A percentile compares a stretch with the other conserved stretches of the same genome.
These are phyloP conservation scores for Lasiodiplodia hormozganensis DNA, from an alignment of 2,329 filamentous ascomycete species.

Conservation along the genomic window DNA sequence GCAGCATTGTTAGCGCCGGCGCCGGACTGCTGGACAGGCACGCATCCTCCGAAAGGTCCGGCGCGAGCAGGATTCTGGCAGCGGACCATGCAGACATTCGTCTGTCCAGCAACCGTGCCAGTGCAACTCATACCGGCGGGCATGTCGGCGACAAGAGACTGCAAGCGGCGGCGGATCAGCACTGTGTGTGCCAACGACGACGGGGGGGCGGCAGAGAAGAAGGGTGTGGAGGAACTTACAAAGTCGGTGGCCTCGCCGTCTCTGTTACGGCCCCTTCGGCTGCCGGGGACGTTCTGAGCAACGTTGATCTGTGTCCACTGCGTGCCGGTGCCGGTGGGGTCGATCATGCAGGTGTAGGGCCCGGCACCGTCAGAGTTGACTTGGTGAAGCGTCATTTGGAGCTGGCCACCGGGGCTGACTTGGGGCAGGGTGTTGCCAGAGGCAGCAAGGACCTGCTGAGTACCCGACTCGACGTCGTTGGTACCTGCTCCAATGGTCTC, in stretches of 20 bases:
- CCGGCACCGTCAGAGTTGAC: constrained; percentile 72
- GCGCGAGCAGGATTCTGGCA: constrained; percentile 67
- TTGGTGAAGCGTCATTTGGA: constrained; percentile 71
- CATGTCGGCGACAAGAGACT: constrained; percentile 65
- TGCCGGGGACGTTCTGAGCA: constrained; percentile 60
- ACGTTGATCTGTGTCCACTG: constrained; percentile 63
- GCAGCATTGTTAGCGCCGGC: constrained; percentile 18
- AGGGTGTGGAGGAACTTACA: constrained; percentile 29
- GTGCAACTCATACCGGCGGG: constrained; percentile 64
- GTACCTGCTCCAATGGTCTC: constrained; percentile 64
- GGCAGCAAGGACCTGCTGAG: constrained; percentile 63
- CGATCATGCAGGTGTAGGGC: constrained; percentile 71
- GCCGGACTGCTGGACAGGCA: constrained; percentile 60
- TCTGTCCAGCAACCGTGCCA: constrained; percentile 65
- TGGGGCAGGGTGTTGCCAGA: constrained; percentile 66
- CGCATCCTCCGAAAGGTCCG: constrained; percentile 68
- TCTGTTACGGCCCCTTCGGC: constrained; percentile 52
- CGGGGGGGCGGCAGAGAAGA: background rate
- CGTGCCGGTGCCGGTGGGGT: constrained; percentile 63
- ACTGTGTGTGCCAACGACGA: background rate
- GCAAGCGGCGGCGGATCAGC: constrained; percentile 32
- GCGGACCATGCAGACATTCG: constrained; percentile 67
- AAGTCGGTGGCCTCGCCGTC: constrained; percentile 32
- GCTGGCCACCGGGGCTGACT: constrained; percentile 61
- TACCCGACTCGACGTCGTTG: constrained; percentile 65